Base-by-base conservation (phyloP, 129 eudicot genomes). In the Ambrosia artemisiifolia region DNA sequence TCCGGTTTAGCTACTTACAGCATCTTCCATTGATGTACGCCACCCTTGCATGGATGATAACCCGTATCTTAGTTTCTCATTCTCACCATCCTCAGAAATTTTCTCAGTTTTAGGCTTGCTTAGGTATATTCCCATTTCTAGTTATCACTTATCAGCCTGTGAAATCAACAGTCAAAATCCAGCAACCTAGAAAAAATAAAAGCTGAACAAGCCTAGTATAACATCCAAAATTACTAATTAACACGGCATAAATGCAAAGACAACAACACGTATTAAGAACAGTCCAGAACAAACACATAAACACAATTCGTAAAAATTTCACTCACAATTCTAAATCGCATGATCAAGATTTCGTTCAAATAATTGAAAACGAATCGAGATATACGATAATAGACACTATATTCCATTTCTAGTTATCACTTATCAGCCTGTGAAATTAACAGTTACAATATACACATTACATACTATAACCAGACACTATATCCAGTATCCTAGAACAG, bases 1-100 rank as follows among this genome's bases (percentile, higher is more conserved):
- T 13, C 34, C 35, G 57, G 50, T 30, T 12, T 67, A 75, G 50
- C 30, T 76, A 68, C 87, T 88, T 82, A 92, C 98, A 73, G 94
- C 96, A 80, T 92, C 98, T 83, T 92, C 98, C 98, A 92, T 92
- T 5, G 96, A 78, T 55, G 96, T 65, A 9, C 98, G 96, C 98
- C 98, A 92, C 33, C 98, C 98, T 70, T 92, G 96, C 96, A 88
- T 92, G 71, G 96, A 79, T 54, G 98, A 92, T 60, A 85, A 19
- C 8, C 98, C 98, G 81, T 86, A 88, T 77, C 83, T 81, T 56
- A 88, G 86, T 49, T 78, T 80, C 46, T 75, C 85, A 73, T 87
- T 87, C 71, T 83, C 96, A 70, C 96, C 98, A 88, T 88, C 98
- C 75, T 81, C 88, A 2, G 98, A 88, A 32, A 60, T n/a, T 78